Conservation (phyloP, 257 asterid species). For the Nicotiana otophora region DNA sequence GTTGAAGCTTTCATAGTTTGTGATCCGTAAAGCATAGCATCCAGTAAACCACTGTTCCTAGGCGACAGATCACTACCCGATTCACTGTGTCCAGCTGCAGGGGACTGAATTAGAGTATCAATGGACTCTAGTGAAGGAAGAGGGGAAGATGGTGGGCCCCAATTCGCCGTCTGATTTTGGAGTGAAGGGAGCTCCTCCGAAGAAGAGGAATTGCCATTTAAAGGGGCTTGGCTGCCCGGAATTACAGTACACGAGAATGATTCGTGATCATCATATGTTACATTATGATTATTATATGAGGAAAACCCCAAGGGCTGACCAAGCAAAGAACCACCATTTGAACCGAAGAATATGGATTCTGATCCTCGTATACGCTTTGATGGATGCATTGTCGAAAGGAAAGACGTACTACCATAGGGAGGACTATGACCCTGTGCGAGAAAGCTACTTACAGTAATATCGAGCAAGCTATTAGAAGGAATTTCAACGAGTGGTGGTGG, state of each 20-base stretch:
- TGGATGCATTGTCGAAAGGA: slow-evolving; percentile 27
- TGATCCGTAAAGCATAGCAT: slow-evolving; percentile 45
- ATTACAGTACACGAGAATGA: slow-evolving; percentile 18
- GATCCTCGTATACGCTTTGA: slow-evolving; percentile 44
- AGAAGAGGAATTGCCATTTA: slow-evolving; percentile 38
- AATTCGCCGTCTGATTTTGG: slow-evolving; percentile 44
- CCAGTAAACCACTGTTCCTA: slow-evolving; percentile 46
- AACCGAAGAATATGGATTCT: slow-evolving; percentile 18
- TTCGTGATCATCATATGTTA: slow-evolving; percentile 17
- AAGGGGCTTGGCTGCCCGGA: slow-evolving; percentile 37
- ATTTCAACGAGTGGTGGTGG: slow-evolving; percentile 22
- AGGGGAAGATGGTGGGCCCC: slow-evolving; percentile 49
- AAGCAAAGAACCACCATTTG: slow-evolving; percentile 23
- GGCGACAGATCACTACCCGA: slow-evolving; percentile 29
- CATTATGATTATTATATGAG: slow-evolving; percentile 28
- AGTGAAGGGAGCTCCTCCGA: slow-evolving; percentile 78
- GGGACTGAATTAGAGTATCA: slow-evolving; percentile 36
- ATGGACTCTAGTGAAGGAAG: slow-evolving; percentile 39
- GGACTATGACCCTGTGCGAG: slow-evolving; percentile 21
- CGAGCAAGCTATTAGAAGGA: slow-evolving; percentile 21
- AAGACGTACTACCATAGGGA: slow-evolving; percentile 16
- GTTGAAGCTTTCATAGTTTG: slow-evolving; percentile 29
- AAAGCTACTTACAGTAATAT: slow-evolving; percentile 29
- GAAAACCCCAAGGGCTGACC: slow-evolving; percentile 23
- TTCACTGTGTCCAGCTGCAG: slow-evolving; percentile 31